Base-by-base conservation (phyloP, 768 basidiomycete species). In the Infundibulicybe gibba region DNA sequence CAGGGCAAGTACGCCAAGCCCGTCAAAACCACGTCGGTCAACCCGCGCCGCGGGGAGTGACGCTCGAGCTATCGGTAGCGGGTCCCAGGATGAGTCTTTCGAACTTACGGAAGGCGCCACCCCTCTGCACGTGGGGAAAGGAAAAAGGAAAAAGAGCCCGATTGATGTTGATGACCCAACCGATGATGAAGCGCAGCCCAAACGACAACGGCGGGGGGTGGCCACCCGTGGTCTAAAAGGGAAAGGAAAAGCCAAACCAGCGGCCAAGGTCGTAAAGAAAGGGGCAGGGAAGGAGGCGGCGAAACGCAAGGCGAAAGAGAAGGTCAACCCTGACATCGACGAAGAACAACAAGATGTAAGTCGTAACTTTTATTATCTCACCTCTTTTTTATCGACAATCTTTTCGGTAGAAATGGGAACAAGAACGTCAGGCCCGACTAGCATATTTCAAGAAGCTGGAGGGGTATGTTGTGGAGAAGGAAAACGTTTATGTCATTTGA, bases 401-500 rank as follows among this genome's bases (percentile, higher is more conserved):
- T 8, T 8, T 8, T 8, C 25, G 25, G 41, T 48, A 74, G 72
- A 70, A 61, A 57, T 69, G 68, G 57, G 69, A 72, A 16, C 61
- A 59, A 35, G 75, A 76, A 40, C 73, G 77, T n/a, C 68, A 70
- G 47, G 79, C 68, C 5, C 72, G 78, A 19, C 47, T 78, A 34
- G 76, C 76, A 35, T 82, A 79, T 54, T 80, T 81, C 61, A 70
- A 69, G 48, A 68, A 70, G 35, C 51, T 82, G 21, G 72, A 80
- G 15, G 69, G 66, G 6, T 81, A 80, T 50, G 67, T 75, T 51
- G 66, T 82, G 32, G 73, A 73, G 52, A 77, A 76, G 46, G 80
- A 82, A 56, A 76, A 79, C 43, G 77, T 81, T 33, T 81, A 79
- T 59, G 65, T 82, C 41, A 67, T 82, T 46, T 80, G 66, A 79